Percentiles rank a stretch among this genome's conserved stretches.
phyloP scores from a whole-genome alignment of 805 yeast genomes.

The Myxozyma mucilagina region DNA sequence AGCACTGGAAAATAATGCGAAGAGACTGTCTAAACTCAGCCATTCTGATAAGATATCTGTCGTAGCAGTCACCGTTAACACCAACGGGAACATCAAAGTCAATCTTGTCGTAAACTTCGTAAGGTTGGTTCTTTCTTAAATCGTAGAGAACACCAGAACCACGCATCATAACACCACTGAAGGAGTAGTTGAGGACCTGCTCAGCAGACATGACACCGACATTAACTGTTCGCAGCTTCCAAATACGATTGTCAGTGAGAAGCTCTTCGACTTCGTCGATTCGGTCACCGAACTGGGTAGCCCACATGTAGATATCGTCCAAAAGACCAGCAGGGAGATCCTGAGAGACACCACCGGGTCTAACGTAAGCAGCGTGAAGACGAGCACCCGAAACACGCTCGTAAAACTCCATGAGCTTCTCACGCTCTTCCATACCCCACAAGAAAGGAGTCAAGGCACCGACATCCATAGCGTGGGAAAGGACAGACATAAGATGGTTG shows the following conservation, averaged over 20 bases:
- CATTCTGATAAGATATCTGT: slow-evolving; percentile 85
- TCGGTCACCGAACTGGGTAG: slow-evolving; percentile 92
- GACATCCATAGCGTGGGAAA: slow-evolving; percentile 90
- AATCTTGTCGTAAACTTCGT: slow-evolving; percentile 83
- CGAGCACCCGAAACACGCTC: slow-evolving; percentile 91
- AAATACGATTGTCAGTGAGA: slow-evolving; percentile 85
- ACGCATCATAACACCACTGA: slow-evolving; percentile 87
- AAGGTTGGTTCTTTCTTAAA: slow-evolving; percentile 81
- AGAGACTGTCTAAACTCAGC: slow-evolving; percentile 88
- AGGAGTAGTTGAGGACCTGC: slow-evolving; percentile 77
- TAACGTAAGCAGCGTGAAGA: slow-evolving; percentile 80
- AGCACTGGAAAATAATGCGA: slow-evolving; percentile 85
- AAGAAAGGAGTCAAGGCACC: slow-evolving; percentile 91
- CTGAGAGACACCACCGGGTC: slow-evolving; percentile 92
- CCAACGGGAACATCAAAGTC: slow-evolving; percentile 90
- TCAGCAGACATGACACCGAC: slow-evolving; percentile 82
- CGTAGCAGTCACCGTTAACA: slow-evolving; percentile 85
- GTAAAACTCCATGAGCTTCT: slow-evolving; percentile 87
- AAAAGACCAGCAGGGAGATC: slow-evolving; percentile 83
- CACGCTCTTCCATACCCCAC: slow-evolving; percentile 95
- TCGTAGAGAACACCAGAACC: slow-evolving; percentile 89
- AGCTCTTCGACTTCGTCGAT: slow-evolving; percentile 87
- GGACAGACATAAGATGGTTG: slow-evolving; percentile 82
- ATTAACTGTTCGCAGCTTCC: slow-evolving; percentile 83
- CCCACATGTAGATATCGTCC: slow-evolving; percentile 94